Evolutionary conservation across 345 rosid species (phyloP), one percentile per base, ranked within the genome.

Genomic region (Brassica incana): DNA sequence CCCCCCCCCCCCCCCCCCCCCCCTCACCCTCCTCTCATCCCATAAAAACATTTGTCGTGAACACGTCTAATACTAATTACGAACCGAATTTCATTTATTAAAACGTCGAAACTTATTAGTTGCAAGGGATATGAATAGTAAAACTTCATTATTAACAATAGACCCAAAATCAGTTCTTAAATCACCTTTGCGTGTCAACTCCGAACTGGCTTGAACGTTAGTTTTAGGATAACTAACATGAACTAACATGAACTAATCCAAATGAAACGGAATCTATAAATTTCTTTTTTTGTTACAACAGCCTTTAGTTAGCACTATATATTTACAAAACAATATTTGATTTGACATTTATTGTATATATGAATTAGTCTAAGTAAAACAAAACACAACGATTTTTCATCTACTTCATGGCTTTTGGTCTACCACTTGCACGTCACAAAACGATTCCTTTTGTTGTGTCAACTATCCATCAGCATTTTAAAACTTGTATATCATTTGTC

Each of bases 11-110:
- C n/a, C n/a, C n/a, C n/a, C n/a, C n/a, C n/a, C n/a, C n/a, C n/a
- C n/a, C n/a, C n/a, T n/a, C n/a, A n/a, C n/a, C n/a, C n/a, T n/a
- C n/a, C n/a, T n/a, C n/a, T n/a, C n/a, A n/a, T n/a, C n/a, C n/a
- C 18, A 16, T 16, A 16, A 16, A 65, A 70, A 50, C 80, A 70
- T 56, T 70, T 69, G 77, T 80, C 83, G 83, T 76, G 69, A 58
- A 76, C 80, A 80, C 83, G 73, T 65, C 80, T 71, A 71, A 65
- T 71, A 20, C 61, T 76, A 65, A 75, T 65, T 20, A 75, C 38
- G 56, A 72, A 58, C 65, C 64, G 65, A 29, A 16, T 23, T 3
- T 54, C 60, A 54, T 54, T 54, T 23, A 9, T 60, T 23, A 60
- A 60, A 14, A 60, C 12, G 64, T 8, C 4, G 23, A 52, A 52